Conservation (phyloP, 2,329 filamentous ascomycete species). For the Tothia fuscella region DNA sequence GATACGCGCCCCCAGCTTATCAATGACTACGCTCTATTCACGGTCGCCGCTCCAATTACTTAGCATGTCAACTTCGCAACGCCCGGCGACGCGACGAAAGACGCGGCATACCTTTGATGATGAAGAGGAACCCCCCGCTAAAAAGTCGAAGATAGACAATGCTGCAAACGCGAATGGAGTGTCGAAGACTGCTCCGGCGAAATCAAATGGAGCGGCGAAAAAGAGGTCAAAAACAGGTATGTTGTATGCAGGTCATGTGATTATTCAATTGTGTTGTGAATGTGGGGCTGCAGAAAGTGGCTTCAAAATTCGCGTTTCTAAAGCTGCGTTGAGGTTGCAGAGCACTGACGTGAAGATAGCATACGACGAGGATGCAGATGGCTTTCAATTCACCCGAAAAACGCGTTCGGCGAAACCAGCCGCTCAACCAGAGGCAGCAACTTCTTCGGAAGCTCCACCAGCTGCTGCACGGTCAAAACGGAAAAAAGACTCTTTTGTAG, state of each 20-base stretch:
- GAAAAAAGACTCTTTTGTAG: conserved; percentile 15
- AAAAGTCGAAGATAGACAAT: conserved; percentile 20
- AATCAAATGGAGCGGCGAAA: conserved; percentile 21
- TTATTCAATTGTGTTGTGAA: not conserved
- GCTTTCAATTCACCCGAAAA: conserved; percentile 35
- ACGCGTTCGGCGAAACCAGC: conserved; percentile 22
- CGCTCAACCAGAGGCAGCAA: conserved; percentile 19
- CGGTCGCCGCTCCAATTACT: conserved; percentile 33
- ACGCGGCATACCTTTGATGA: conserved; percentile 32
- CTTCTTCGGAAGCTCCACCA: conserved; percentile 21
- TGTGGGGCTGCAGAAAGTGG: not conserved
- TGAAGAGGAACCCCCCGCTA: conserved; percentile 32
- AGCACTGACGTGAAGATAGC: conserved; percentile 18
- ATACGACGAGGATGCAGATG: conserved; percentile 36
- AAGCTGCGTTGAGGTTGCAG: not conserved
- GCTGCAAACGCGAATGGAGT: not conserved
- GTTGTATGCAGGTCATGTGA: conserved; percentile 8
- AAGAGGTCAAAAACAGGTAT: conserved; percentile 26
- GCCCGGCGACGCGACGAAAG: conserved; percentile 33
- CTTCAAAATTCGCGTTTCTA: not conserved
- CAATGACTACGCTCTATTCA: conserved; percentile 26
- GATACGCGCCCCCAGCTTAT: conserved; percentile 2
- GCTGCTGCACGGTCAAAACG: conserved; percentile 21
- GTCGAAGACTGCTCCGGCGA: conserved; percentile 13
- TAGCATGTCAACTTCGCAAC: conserved; percentile 35